A percentile compares a stretch with the other conserved stretches of the same genome.
Conservation (phyloP, 1,139 yeast genomes). For the Ogataea hybrid region DNA sequence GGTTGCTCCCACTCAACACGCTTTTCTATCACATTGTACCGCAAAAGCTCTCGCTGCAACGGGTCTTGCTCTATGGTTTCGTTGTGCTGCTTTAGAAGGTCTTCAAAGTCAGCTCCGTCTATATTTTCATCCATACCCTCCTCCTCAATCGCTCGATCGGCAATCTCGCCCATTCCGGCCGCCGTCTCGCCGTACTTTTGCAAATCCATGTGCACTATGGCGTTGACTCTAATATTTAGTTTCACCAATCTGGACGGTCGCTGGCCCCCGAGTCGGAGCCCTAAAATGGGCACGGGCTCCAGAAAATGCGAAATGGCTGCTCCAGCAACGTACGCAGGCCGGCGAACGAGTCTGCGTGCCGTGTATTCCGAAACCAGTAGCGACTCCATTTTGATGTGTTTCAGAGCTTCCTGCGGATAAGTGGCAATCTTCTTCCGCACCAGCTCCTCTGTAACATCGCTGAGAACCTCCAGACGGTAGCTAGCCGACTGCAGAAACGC, state of each 20-base stretch:
- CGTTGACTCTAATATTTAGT: conserved; percentile 14
- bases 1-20: conserved; percentile 10
- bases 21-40: conserved; percentile 13
- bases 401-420: conserved; percentile 29
- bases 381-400: conserved; percentile 20
- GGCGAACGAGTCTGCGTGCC: conserved; percentile 24
- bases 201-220: conserved; percentile 17
- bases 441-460: conserved; percentile 17
- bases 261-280: background rate
- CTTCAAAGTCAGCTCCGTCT: background rate
- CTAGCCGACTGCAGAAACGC: conserved; percentile 31
- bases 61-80: conserved; percentile 13
- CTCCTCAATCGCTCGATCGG: conserved; percentile 16
- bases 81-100: conserved; percentile 13
- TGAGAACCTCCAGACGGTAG: conserved; percentile 11
- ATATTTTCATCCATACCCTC: background rate
- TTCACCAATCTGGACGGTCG: conserved; percentile 6
- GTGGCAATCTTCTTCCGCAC: conserved; percentile 22
- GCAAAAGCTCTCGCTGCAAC: conserved; percentile 22
- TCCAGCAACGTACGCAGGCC: conserved; percentile 17
- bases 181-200: conserved; percentile 7
- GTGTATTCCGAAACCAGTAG: conserved; percentile 22
- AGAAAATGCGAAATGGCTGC: conserved; percentile 17
- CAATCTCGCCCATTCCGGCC: conserved; percentile 10
- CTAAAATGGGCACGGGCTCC: conserved; percentile 1